Evolutionary conservation across 2,329 filamentous ascomycete genomes (phyloP).

Genomic region (Teratosphaeria zuluensis): DNA sequence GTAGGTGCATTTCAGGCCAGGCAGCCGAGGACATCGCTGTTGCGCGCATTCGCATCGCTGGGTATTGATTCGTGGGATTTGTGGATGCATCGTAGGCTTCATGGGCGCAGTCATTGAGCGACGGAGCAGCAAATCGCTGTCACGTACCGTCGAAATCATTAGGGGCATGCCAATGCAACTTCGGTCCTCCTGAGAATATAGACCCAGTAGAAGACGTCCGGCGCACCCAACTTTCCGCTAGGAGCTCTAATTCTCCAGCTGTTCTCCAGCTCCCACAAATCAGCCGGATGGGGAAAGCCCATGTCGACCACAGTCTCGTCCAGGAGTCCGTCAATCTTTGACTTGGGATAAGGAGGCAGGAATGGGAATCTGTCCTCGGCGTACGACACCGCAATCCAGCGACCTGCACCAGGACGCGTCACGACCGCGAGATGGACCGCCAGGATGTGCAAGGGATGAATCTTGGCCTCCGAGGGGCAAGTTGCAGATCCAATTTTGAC

Average conservation of each 20-base stretch:
- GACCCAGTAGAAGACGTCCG: not conserved
- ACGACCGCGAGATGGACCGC: constrained; percentile 32
- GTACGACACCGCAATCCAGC: constrained; percentile 33
- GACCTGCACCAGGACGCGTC: constrained; percentile 24
- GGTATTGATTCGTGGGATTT: too few relatives aligned
- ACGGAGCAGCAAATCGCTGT: too few relatives aligned
- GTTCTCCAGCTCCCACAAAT: constrained; percentile 28
- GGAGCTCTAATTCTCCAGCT: constrained; percentile 16
- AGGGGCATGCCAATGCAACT: not conserved
- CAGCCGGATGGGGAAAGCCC: constrained; percentile 28
- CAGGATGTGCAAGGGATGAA: constrained; percentile 31
- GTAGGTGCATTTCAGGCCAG: not conserved
- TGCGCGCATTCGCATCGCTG: not conserved
- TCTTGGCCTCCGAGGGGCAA: not conserved
- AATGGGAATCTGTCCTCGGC: constrained; percentile 32
- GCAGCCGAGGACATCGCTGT: not conserved
- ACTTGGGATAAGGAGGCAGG: constrained; percentile 13
- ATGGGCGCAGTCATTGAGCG: not conserved
- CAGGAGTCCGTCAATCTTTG: constrained; percentile 16
- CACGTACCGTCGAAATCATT: not conserved
- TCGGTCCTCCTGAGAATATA: not conserved
- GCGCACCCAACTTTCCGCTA: not conserved
- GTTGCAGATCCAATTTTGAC: constrained; percentile 3
- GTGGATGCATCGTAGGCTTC: too few relatives aligned
- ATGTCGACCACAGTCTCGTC: constrained; percentile 16